Evolutionary conservation across 2,329 filamentous ascomycete genomes (phyloP), one percentile per base, ranked within the genome.

Genomic region (Neopestalotiopsis rosae): DNA sequence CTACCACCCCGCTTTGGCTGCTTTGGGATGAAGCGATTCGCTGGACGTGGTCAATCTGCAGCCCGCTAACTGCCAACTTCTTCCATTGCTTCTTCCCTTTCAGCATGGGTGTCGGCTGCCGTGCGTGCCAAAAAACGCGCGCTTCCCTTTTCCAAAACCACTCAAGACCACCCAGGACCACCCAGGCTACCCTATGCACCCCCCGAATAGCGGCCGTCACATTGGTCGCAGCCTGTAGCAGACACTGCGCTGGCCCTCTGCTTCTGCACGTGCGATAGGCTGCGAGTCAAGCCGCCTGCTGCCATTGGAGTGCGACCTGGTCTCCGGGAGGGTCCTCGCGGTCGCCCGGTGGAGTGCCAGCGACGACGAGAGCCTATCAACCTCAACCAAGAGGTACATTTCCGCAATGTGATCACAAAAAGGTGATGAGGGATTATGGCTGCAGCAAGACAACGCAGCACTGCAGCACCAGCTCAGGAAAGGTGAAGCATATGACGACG

Each of bases 181-280:
- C 24, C 24, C 24, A 28, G 24, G 24, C 24, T 28, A 28, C 24
- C 24, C 24, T 28, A 28, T 28, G 24, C 17, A 52, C n/a, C 45
- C 17, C 6, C 17, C 14, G 4, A n/a, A 49, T 7, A 5, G 45
- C 17, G 74, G 83, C 78, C 83, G 79, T 84, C 81, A 82, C 83
- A 84, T 76, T 79, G 82, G 82, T 78, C 80, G 82, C 75, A 75
- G 71, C 72, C 71, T 58, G 71, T 70, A 20, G 71, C 73, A 69
- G 81, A 77, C 76, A 79, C 79, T 85, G 84, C 81, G 85, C 76
- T 86, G 85, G 82, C 84, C 79, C 74, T 74, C 72, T 73, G 70
- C 74, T 75, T 70, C 81, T 81, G 77, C 77, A 76, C 65, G 71
- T 76, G 72, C 77, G 73, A 85, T 84, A 83, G 82, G 83, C 75